Conservation (phyloP, 2,329 filamentous ascomycete genomes). For the Arachnomyces sp. region DNA sequence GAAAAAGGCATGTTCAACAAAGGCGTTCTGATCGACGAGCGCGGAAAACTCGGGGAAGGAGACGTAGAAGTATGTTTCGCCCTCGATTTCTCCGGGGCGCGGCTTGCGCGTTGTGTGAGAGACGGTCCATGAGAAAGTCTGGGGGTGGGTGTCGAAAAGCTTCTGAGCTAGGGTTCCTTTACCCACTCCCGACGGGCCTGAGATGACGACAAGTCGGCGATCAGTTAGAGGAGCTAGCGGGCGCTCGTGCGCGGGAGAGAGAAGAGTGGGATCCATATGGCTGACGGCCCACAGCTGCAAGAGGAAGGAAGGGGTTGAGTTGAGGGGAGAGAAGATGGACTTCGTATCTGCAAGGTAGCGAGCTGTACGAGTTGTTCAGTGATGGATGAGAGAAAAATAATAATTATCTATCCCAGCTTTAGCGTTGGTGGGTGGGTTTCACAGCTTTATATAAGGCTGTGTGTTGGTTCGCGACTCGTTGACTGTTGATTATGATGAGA, state of each 20-base stretch:
- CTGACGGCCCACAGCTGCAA: too few species aligned
- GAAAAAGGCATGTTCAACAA: slow-evolving; percentile 75
- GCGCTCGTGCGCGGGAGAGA: too few species aligned
- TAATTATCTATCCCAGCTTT: too few species aligned
- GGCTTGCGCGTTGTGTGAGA: slow-evolving; percentile 60
- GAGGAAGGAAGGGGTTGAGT: too few species aligned
- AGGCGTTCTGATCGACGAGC: slow-evolving; percentile 55
- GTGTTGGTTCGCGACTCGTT: too few species aligned
- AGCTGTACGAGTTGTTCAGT: background rate
- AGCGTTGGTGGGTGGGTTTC: too few species aligned
- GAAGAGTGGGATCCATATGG: too few species aligned
- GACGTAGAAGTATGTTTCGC: slow-evolving; percentile 68
- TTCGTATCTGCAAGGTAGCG: too few species aligned
- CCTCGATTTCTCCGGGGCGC: slow-evolving; percentile 63
- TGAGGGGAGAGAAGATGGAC: too few species aligned
- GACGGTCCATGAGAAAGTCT: slow-evolving; percentile 21
- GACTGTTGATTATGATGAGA: too few species aligned
- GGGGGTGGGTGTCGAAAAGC: slow-evolving; percentile 21
- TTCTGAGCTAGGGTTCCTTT: slow-evolving; percentile 23
- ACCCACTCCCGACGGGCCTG: slow-evolving; percentile 23
- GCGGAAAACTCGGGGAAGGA: slow-evolving; percentile 52
- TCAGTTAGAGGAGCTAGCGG: slow-evolving; percentile 5
- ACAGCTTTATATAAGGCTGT: too few species aligned
- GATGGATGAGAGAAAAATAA: background rate
- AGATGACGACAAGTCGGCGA: slow-evolving; percentile 21